phyloP scores from a whole-genome alignment of 2,329 filamentous ascomycete genomes.

The Fusarium euwallaceae region DNA sequence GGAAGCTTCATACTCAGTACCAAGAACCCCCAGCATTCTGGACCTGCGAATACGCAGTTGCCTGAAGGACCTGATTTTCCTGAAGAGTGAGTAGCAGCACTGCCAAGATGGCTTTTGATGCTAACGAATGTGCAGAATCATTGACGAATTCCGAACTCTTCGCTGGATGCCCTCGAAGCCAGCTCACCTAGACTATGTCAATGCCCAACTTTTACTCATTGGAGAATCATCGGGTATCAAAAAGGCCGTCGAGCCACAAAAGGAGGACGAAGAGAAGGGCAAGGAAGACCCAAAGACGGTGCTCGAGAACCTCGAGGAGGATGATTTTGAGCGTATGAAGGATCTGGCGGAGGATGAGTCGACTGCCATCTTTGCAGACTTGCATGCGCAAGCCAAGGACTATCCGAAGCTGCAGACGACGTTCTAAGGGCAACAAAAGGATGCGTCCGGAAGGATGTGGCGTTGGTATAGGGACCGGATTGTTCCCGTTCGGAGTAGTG shows the following conservation, averaged over 20 bases:
- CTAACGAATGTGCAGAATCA: conserved; percentile 61
- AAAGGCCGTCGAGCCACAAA: conserved; percentile 65
- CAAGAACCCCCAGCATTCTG: conserved; percentile 81
- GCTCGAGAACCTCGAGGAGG: conserved; percentile 79
- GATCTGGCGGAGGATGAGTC: conserved; percentile 62
- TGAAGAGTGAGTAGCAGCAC: conserved; percentile 74
- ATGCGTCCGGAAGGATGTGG: not conserved
- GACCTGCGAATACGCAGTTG: conserved; percentile 73
- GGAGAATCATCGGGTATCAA: conserved; percentile 73
- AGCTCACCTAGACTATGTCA: conserved; percentile 79
- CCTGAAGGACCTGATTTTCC: conserved; percentile 78
- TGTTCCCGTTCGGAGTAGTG: not conserved
- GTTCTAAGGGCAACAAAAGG: conserved; percentile 29
- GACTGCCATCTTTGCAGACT: conserved; percentile 44
- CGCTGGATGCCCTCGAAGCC: conserved; percentile 83
- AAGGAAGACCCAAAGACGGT: conserved; percentile 75
- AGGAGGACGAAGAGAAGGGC: conserved; percentile 35
- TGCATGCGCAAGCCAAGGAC: conserved; percentile 41
- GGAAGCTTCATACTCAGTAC: conserved; percentile 85
- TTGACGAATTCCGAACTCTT: conserved; percentile 77
- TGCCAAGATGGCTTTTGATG: too few species aligned
- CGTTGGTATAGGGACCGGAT: not conserved
- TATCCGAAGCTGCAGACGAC: conserved; percentile 48
- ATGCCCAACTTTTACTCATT: conserved; percentile 83
- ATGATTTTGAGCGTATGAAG: conserved; percentile 77